Percentiles rank a stretch among this genome's conserved stretches.
These are phyloP conservation scores for Sarocladiaceae sp. DNA, from an alignment of 2,329 filamentous ascomycete species.

Conservation along the genomic window DNA sequence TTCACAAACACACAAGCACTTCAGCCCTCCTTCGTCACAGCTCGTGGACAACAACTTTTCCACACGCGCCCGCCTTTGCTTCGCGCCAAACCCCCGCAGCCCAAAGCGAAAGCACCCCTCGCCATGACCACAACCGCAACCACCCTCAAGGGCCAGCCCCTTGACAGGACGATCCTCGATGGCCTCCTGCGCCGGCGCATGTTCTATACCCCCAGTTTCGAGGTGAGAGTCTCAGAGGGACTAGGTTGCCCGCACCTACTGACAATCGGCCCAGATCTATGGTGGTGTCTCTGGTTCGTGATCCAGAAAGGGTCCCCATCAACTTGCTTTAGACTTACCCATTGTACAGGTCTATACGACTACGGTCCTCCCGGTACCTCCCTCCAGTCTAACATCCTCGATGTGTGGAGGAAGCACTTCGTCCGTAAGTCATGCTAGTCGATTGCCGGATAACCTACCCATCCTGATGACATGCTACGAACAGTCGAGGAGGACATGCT, in stretches of 20 bases:
- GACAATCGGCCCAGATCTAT: slow-evolving; percentile 54
- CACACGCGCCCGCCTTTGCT: slow-evolving; percentile 7
- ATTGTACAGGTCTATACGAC: slow-evolving; percentile 59
- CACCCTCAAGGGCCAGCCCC: slow-evolving; percentile 81
- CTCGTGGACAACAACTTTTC: neutral
- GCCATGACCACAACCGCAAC: slow-evolving; percentile 51
- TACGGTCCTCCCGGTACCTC: slow-evolving; percentile 86
- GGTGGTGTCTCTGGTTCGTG: slow-evolving; percentile 66
- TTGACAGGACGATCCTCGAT: slow-evolving; percentile 78
- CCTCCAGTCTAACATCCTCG: slow-evolving; percentile 81
- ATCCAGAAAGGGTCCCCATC: too few relatives aligned
- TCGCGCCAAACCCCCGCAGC: slow-evolving; percentile 4
- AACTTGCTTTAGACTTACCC: neutral
- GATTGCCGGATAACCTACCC: neutral
- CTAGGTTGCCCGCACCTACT: neutral
- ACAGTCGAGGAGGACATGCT: slow-evolving; percentile 83
- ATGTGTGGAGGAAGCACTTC: slow-evolving; percentile 89
- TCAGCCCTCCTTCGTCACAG: neutral
- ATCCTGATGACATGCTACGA: slow-evolving; percentile 15
- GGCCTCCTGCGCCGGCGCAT: slow-evolving; percentile 78
- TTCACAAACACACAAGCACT: neutral
- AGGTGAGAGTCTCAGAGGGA: slow-evolving; percentile 27
- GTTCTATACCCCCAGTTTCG: slow-evolving; percentile 94
- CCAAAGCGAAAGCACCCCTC: slow-evolving; percentile 10
- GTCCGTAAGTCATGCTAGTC: slow-evolving; percentile 34